Conservation (phyloP, 2,329 filamentous ascomycete species). For the Hypoxylon sp. region DNA sequence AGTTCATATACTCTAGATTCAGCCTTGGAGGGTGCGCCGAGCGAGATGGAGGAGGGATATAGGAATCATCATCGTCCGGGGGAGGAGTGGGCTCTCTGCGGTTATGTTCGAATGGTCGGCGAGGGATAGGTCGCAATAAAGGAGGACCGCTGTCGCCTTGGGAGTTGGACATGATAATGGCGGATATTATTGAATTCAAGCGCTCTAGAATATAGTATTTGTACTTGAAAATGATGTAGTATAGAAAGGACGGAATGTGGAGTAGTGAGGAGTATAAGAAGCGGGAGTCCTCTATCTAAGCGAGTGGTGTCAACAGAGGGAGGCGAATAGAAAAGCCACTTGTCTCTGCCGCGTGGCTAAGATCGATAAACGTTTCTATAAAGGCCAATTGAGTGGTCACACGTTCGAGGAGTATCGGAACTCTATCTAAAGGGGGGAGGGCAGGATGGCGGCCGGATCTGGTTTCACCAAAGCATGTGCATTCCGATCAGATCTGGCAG, state of each 20-base stretch:
- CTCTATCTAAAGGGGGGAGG: constrained; percentile 24
- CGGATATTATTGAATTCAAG: constrained; percentile 5
- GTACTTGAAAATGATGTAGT: background rate
- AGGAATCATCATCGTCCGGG: constrained; percentile 52
- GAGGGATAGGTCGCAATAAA: constrained; percentile 78
- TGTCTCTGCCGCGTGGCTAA: constrained; percentile 29
- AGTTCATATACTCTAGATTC: constrained; percentile 57
- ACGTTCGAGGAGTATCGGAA: constrained; percentile 33
- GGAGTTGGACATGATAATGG: constrained; percentile 46
- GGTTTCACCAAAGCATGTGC: constrained; percentile 34
- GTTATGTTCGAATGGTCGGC: constrained; percentile 77
- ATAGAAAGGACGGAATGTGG: background rate
- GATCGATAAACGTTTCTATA: constrained; percentile 23
- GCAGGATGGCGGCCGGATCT: constrained; percentile 30
- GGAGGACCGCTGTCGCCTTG: constrained; percentile 62
- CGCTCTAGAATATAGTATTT: constrained; percentile 17
- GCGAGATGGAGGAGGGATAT: constrained; percentile 49
- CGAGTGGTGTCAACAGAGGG: constrained; percentile 1
- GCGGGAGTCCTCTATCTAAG: background rate
- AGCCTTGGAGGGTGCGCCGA: constrained; percentile 64
- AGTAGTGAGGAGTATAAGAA: constrained; percentile 3
- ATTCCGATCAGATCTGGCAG: constrained; percentile 40
- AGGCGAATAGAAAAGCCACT: constrained; percentile 12
- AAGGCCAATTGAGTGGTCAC: constrained; percentile 29
- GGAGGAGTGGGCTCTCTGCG: constrained; percentile 64